A percentile compares a stretch with the other conserved stretches of the same genome.
Evolutionary conservation across 2,329 filamentous ascomycete species (phyloP).

Genomic region (Microsporum canis): DNA sequence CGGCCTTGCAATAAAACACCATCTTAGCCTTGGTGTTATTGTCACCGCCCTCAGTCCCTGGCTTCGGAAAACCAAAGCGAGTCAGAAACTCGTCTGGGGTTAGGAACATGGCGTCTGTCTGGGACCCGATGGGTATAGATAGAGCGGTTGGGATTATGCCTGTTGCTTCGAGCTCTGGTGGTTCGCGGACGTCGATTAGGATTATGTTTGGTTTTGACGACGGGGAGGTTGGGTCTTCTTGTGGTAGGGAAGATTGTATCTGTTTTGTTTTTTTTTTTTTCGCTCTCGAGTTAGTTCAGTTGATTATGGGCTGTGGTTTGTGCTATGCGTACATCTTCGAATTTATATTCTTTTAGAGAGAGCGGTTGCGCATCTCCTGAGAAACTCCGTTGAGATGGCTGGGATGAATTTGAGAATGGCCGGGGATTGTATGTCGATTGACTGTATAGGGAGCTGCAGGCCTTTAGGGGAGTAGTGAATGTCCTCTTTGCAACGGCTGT

Average conservation of each 20-base stretch:
- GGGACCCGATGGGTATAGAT: slow-evolving; percentile 68
- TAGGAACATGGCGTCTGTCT: slow-evolving; percentile 70
- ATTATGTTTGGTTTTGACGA: slow-evolving; percentile 24
- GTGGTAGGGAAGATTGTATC: slow-evolving; percentile 28
- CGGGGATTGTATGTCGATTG: background rate
- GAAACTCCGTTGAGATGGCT: background rate
- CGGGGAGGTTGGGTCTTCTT: slow-evolving; percentile 14
- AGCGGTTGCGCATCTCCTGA: background rate
- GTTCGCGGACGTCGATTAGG: slow-evolving; percentile 39
- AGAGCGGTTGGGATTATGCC: slow-evolving; percentile 63
- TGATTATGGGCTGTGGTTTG: background rate
- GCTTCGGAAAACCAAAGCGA: slow-evolving; percentile 66
- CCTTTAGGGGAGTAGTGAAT: background rate
- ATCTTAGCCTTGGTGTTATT: slow-evolving; percentile 34
- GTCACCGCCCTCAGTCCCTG: slow-evolving; percentile 33
- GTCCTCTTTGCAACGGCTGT: background rate
- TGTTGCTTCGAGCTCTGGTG: slow-evolving; percentile 33
- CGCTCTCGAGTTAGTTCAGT: slow-evolving; percentile 2
- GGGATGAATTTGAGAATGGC: slow-evolving; percentile 2
- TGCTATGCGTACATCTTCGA: slow-evolving; percentile 12
- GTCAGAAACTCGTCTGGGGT: slow-evolving; percentile 68
- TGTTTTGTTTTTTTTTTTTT: slow-evolving; percentile 12
- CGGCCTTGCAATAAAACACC: slow-evolving; percentile 88
- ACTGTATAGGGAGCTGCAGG: background rate
- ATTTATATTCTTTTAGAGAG: slow-evolving; percentile 13